phyloP scores from a whole-genome alignment of 1,139 yeast genomes.

The Kurtzmaniella quercitrusa region DNA sequence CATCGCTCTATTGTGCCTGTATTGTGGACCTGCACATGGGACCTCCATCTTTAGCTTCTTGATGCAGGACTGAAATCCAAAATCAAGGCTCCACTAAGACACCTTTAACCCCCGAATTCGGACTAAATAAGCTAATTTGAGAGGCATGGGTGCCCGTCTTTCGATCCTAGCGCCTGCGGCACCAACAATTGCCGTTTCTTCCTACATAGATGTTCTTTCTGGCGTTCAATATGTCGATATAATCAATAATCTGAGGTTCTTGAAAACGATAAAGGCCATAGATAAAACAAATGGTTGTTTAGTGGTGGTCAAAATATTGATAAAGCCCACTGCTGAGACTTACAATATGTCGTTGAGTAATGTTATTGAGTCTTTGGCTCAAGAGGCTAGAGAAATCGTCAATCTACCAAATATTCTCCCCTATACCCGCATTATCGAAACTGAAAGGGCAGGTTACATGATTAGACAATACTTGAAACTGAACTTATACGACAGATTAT shows the following conservation, averaged over 20 bases:
- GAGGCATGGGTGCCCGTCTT: conserved; percentile 76
- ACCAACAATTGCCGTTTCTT: conserved; percentile 86
- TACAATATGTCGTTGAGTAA: conserved; percentile 29
- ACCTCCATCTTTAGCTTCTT: no score
- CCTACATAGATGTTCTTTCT: conserved; percentile 77
- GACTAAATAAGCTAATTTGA: no score
- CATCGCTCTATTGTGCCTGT: no score
- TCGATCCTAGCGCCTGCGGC: conserved; percentile 87
- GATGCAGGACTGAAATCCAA: no score
- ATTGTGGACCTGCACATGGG: no score
- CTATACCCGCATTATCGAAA: conserved; percentile 71
- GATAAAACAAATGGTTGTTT: conserved; percentile 57
- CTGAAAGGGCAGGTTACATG: conserved; percentile 88
- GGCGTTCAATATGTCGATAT: conserved; percentile 71
- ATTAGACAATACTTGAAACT: conserved; percentile 77
- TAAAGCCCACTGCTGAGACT: conserved; percentile 56
- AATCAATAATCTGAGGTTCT: conserved; percentile 72
- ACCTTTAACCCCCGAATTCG: background rate
- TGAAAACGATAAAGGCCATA: conserved; percentile 79
- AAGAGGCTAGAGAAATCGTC: conserved; percentile 27
- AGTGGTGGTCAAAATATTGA: conserved; percentile 73
- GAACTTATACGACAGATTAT: conserved; percentile 79
- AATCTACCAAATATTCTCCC: conserved; percentile 58
- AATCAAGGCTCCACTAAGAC: background rate
- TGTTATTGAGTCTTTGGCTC: conserved; percentile 30